Base-by-base conservation (phyloP, 2,329 filamentous ascomycete genomes). In the Simplicillium sp. region DNA sequence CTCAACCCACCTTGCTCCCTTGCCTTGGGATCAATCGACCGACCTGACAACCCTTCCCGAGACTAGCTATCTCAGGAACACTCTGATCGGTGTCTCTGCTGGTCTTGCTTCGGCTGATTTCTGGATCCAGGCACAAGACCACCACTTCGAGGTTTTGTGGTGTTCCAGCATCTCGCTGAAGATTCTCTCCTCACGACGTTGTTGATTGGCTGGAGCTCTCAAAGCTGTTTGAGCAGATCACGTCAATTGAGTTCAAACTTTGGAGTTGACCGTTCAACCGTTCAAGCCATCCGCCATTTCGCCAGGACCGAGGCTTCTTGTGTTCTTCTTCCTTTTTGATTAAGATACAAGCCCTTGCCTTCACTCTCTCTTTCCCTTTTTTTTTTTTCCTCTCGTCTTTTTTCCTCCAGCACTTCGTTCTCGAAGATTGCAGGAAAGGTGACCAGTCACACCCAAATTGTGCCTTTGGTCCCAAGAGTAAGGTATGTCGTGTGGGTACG, bases 21-120 rank as follows among this genome's bases (percentile, higher is more conserved):
- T 36, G 42, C 47, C 46, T 47, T 39, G 38, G 43, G 15, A 33
- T 33, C 28, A 29, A 29, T 28, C 37, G 36, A 37, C 36, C 36
- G 20, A 37, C 25, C 37, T 38, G n/a, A 12, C 20, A 36, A 42
- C 55, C 59, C 60, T 62, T 64, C 57, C 56, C 53, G 53, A 57
- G 51, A 54, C 52, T 52, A 49, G 46, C 46, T 46, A 46, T 42
- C 44, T 42, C 34, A 45, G 41, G 38, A 46, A 33, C 37, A 40
- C 32, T 20, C 34, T 36, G 13, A n/a, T 33, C 13, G 31, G 47
- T 33, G 31, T 33, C 31, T 33, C 31, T 33, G 6, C 31, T 33
- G 15, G 31, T 33, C 31, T 33, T 13, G 13, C 31, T 25, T 25
- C 20, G 20, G 20, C 20, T 25, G 20, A 25, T 25, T 25, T 25